Conservation (phyloP, 495 filamentous ascomycete genomes). For the Talaromyces ruber region DNA sequence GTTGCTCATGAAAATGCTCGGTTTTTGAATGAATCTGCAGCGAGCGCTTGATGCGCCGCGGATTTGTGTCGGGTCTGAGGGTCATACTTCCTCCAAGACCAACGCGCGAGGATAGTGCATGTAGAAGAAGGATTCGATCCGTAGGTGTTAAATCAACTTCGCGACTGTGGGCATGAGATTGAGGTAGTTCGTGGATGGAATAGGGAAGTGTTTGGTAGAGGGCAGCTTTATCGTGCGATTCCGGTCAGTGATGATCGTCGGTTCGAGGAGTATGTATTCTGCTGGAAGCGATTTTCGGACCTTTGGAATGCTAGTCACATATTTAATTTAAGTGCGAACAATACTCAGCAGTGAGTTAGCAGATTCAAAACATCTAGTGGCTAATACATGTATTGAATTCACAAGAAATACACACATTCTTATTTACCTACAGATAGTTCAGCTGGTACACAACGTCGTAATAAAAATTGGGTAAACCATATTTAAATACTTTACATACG, state of each 20-base stretch:
- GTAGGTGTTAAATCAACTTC: constrained; percentile 55
- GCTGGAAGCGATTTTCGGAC: constrained; percentile 83
- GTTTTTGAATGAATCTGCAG: constrained; percentile 75
- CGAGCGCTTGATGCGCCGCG: constrained; percentile 84
- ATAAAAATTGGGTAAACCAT: too few relatives aligned
- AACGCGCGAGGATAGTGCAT: constrained; percentile 52
- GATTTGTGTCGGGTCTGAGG: constrained; percentile 77
- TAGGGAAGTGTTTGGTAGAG: constrained; percentile 74
- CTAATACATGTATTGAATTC: too few relatives aligned
- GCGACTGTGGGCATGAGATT: constrained; percentile 62
- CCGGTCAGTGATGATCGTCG: constrained; percentile 47
- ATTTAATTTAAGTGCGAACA: not conserved
- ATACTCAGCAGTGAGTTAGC: too few relatives aligned
- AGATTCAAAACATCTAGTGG: too few relatives aligned
- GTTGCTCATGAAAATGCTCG: constrained; percentile 80
- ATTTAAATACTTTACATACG: too few relatives aligned
- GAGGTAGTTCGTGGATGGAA: constrained; percentile 56
- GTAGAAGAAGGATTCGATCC: constrained; percentile 78
- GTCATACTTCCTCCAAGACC: constrained; percentile 51
- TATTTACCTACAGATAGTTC: too few relatives aligned
- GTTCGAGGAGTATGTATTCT: constrained; percentile 53
- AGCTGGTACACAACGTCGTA: too few relatives aligned
- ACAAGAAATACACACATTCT: too few relatives aligned
- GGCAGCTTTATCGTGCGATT: constrained; percentile 78
- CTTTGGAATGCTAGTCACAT: constrained; percentile 72